Conservation (phyloP, 177 flowering plant species). For the Vitis hybrid region DNA sequence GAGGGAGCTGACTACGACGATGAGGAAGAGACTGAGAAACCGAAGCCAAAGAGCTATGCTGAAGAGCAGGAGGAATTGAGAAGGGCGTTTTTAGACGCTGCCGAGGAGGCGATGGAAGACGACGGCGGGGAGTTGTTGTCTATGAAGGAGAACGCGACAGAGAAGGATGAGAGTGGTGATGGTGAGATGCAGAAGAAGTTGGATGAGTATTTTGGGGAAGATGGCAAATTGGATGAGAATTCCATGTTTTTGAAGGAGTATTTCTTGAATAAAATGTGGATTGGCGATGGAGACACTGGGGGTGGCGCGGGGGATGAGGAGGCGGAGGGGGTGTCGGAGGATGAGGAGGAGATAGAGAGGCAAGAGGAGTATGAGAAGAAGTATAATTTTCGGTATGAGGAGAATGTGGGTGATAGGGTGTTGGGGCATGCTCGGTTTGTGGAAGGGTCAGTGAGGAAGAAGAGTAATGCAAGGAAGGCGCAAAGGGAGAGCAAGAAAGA, state of each 20-base stretch:
- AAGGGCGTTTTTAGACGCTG: conserved; percentile 51
- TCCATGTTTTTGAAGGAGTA: conserved; percentile 61
- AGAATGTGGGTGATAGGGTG: conserved; percentile 69
- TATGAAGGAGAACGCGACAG: conserved; percentile 38
- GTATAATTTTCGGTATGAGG: conserved; percentile 68
- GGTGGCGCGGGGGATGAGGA: conserved; percentile 36
- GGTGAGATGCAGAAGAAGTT: conserved; percentile 44
- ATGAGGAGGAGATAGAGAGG: conserved; percentile 71
- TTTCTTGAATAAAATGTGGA: conserved; percentile 64
- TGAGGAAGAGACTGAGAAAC: conserved; percentile 10
- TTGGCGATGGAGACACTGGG: conserved; percentile 44
- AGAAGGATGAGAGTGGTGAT: conserved; percentile 21
- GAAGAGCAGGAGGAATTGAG: conserved; percentile 75
- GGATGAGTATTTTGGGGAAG: conserved; percentile 67
- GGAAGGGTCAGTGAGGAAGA: conserved; percentile 88
- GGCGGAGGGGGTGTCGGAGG: conserved; percentile 42
- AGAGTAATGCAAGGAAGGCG: conserved; percentile 53
- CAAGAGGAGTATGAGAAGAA: conserved; percentile 69
- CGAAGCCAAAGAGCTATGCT: conserved; percentile 40
- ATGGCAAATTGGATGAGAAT: conserved; percentile 59
- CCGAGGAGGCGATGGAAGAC: conserved; percentile 35
- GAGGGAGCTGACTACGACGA: conserved; percentile 66
- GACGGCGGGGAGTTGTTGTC: conserved; percentile 55
- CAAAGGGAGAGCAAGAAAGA: conserved; percentile 83
- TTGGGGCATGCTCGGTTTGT: conserved; percentile 62